Conservation (phyloP, 1,139 yeast genomes). For the Kurtzmaniella natalensis region DNA sequence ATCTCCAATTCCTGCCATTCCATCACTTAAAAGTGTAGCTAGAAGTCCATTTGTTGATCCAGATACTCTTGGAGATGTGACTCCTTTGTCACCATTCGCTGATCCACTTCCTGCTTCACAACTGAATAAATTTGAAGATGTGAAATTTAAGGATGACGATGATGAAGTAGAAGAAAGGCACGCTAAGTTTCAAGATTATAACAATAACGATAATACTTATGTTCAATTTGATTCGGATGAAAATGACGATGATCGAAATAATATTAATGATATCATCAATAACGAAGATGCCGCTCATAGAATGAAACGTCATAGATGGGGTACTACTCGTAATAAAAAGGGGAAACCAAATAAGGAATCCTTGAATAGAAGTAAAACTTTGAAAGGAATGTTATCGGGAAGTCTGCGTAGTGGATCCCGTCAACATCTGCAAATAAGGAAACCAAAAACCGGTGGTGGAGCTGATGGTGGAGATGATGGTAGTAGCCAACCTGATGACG, state of each 20-base stretch:
- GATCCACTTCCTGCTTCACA: too few relatives aligned
- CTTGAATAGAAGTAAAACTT: slow-evolving; percentile 44
- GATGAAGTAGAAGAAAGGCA: slow-evolving; percentile 5
- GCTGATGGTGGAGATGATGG: slow-evolving; percentile 2
- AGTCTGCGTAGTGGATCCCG: slow-evolving; percentile 9
- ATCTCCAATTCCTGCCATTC: slow-evolving; percentile 6
- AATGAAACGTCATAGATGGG: slow-evolving; percentile 84
- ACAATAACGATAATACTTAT: slow-evolving; percentile 9
- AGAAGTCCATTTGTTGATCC: slow-evolving; percentile 21
- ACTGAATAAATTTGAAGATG: slow-evolving; percentile 7
- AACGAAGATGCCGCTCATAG: slow-evolving; percentile 10
- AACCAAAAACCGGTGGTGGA: slow-evolving; percentile 1
- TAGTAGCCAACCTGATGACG: slow-evolving; percentile 6
- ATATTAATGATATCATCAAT: not conserved
- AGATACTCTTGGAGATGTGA: slow-evolving; percentile 18
- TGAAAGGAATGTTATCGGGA: slow-evolving; percentile 26
- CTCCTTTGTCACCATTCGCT: slow-evolving; percentile 7
- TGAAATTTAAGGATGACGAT: slow-evolving; percentile 8
- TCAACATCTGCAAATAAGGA: slow-evolving; percentile 2
- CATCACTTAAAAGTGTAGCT: not conserved
- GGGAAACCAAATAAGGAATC: slow-evolving; percentile 57
- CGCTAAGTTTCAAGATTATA: slow-evolving; percentile 5
- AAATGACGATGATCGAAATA: slow-evolving; percentile 5
- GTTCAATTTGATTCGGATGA: slow-evolving; percentile 12
- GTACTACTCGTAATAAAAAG: slow-evolving; percentile 74